These are phyloP conservation scores for Asterella californica DNA, from an alignment of 225 moss, liverwort and hornwort genomes.

Conservation along the genomic window DNA sequence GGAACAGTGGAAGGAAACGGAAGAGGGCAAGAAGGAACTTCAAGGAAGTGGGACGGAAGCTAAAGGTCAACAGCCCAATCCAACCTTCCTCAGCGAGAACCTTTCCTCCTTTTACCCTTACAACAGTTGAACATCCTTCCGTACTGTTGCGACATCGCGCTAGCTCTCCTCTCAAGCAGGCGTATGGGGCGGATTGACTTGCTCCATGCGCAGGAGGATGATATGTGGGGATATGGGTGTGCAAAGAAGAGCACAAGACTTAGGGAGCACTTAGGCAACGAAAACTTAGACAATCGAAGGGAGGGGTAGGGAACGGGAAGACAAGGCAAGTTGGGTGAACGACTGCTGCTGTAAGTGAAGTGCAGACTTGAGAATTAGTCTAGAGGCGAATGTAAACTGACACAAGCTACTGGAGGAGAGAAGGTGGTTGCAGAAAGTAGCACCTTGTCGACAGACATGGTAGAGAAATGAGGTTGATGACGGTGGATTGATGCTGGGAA, in stretches of 20 bases:
- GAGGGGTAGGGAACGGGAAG: not conserved
- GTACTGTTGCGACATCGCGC: not conserved
- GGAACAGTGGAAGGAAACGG: not conserved
- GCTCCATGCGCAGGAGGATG: conserved; percentile 14
- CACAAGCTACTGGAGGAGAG: not conserved
- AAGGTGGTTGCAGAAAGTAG: conserved; percentile 5
- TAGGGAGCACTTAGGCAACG: too few relatives aligned
- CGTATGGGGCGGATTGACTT: conserved; percentile 24
- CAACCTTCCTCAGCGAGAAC: conserved; percentile 13
- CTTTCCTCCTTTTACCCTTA: not conserved
- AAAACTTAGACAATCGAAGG: not conserved
- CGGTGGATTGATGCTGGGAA: not conserved
- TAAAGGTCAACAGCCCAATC: conserved; percentile 11
- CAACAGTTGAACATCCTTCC: conserved; percentile 15
- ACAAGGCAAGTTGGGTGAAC: not conserved
- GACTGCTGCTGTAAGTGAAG: conserved; percentile 5
- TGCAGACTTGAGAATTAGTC: not conserved
- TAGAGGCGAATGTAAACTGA: conserved; percentile 7
- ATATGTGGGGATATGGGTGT: not conserved
- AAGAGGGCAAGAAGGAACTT: not conserved
- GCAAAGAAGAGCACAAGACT: not conserved
- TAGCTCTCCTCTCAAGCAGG: not conserved
- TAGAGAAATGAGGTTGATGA: conserved; percentile 5
- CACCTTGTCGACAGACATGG: not conserved
- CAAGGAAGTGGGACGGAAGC: conserved; percentile 6